These are phyloP conservation scores for Phytopythium delawarense DNA, from an alignment of 352 stramenopile species.

Conservation along the genomic window DNA sequence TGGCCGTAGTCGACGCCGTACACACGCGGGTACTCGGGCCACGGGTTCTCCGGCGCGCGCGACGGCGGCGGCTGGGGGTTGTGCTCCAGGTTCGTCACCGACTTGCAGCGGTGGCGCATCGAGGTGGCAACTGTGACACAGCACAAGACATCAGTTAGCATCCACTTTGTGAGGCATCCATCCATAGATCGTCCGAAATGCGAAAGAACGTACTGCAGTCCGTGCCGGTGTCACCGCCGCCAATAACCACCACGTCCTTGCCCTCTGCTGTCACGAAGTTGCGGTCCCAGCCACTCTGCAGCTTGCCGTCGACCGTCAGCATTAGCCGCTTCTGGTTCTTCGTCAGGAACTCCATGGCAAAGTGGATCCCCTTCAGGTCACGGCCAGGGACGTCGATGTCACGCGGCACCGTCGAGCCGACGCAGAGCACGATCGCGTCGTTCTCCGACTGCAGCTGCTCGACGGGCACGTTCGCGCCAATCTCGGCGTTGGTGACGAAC, in stretches of 20 bases:
- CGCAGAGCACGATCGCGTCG: conserved; percentile 93
- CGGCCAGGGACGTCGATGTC: conserved; percentile 87
- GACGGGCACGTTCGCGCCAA: conserved; percentile 87
- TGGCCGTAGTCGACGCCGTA: conserved; percentile 98
- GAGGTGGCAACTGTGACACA: conserved; percentile 87
- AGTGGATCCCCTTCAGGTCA: conserved; percentile 95
- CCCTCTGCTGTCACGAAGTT: conserved; percentile 95
- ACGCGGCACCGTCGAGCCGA: conserved; percentile 94
- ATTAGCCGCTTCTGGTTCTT: conserved; percentile 97
- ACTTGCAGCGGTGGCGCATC: conserved; percentile 96
- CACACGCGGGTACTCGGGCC: conserved; percentile 97
- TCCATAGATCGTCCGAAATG: conserved; percentile 2
- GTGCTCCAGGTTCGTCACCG: conserved; percentile 96
- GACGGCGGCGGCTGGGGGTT: conserved; percentile 90
- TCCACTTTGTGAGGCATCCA: background rate
- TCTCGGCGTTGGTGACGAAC: conserved; percentile 95
- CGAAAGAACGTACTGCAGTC: conserved; percentile 83
- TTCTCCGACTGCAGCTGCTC: conserved; percentile 62
- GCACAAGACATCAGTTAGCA: background rate
- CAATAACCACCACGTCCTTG: conserved; percentile 98
- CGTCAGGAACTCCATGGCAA: conserved; percentile 97
- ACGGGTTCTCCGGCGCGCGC: conserved; percentile 93
- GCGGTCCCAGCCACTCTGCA: conserved; percentile 94
- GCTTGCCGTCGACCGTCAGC: conserved; percentile 92
- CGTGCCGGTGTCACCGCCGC: conserved; percentile 95